Evolutionary conservation across 805 yeast species (phyloP), one percentile per base, ranked within the genome.

Genomic region (Lachancea sp.): DNA sequence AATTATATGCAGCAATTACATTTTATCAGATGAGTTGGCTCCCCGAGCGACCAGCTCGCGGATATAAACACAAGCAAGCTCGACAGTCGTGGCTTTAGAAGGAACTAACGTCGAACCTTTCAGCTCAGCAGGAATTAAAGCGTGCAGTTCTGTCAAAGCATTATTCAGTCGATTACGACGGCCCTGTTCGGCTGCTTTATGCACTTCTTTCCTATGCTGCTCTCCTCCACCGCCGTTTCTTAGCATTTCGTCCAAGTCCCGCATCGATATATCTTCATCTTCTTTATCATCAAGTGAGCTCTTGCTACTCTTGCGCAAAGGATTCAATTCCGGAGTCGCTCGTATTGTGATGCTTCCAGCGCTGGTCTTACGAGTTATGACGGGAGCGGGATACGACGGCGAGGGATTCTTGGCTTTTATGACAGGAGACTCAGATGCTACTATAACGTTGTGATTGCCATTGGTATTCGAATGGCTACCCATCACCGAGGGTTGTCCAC

Each of bases 141-240:
- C 56, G 8, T 82, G 81, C 47, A 91, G 69, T 36, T 86, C 95
- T 36, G 78, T 79, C 26, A 91, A 80, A 0, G 97, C 98, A 45
- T 72, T 68, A 62, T 93, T 93, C 82, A 91, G 84, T 50, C 99
- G 73, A 62, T 91, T 90, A 55, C 99, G 76, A 43, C 99, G 74
- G 13, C 96, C 98, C 65, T 93, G 97, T 66, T 91, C 99, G 0
- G 99, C 98, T 13, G 87, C 74, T 61, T 91, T 90, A 65, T 91
- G 99, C 0, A 69, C 63, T 22, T 67, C 64, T 36, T 55, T 53
- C 35, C 44, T 44, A 20, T 22, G 26, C 29, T 39, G 38, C 16
- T 48, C 50, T 13, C 27, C 35, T 6, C 36, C 46, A 17, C 15
- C 30, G 29, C 50, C 57, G 15, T 22, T 22, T 8, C 44, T 53